Evolutionary conservation across 108 stramenopile species (phyloP).

Genomic region (Nannochloropsis granulata): DNA sequence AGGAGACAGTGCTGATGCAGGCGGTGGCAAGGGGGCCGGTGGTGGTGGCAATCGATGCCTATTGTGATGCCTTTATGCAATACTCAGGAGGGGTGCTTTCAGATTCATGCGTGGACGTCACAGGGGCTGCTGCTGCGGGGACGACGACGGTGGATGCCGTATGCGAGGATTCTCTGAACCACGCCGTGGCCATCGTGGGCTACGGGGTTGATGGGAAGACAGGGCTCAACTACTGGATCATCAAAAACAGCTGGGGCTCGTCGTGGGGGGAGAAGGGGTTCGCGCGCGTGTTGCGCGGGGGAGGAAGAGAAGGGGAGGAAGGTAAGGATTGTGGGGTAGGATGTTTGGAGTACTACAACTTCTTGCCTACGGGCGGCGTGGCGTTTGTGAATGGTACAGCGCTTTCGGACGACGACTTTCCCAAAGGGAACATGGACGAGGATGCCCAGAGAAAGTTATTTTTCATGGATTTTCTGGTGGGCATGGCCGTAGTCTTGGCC

Average conservation of each 20-base stretch:
- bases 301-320: neutral
- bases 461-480: neutral
- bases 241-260: conserved; percentile 32
- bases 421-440: neutral
- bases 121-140: neutral
- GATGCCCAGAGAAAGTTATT: neutral
- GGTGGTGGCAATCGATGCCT: neutral
- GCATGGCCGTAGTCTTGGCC: neutral
- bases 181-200: conserved; percentile 21
- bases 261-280: conserved; percentile 26
- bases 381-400: neutral
- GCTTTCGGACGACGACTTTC: neutral
- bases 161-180: neutral
- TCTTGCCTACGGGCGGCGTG: neutral
- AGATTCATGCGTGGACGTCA: neutral
- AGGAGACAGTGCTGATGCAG: neutral
- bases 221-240: conserved; percentile 32
- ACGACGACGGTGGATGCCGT: neutral
- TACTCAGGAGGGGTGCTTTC: neutral
- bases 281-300: conserved; percentile 12
- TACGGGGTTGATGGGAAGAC: conserved; percentile 7
- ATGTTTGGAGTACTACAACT: neutral
- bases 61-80: neutral
- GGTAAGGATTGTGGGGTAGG: neutral
- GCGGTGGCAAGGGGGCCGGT: neutral